These are phyloP conservation scores for Rhynchospora tenuis DNA, from an alignment of 176 grass and related monocot genomes.

Conservation along the genomic window DNA sequence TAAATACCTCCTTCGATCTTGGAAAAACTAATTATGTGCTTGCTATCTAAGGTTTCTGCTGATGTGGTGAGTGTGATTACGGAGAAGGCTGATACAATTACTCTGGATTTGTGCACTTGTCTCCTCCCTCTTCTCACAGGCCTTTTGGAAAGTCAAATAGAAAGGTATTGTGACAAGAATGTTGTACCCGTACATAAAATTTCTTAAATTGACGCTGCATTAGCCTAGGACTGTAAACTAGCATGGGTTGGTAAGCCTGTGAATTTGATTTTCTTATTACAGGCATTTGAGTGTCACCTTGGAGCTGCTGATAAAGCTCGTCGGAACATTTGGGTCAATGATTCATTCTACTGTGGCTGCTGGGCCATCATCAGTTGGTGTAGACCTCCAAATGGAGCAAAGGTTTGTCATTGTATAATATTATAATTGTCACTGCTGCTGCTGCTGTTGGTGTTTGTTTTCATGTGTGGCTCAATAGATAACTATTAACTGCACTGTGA, in stretches of 20 bases:
- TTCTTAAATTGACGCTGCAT: background rate
- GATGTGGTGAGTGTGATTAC: constrained; percentile 72
- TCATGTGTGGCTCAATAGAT: background rate
- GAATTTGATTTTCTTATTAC: constrained; percentile 17
- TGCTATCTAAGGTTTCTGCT: constrained; percentile 46
- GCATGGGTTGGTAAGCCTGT: background rate
- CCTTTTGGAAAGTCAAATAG: constrained; percentile 92
- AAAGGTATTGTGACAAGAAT: constrained; percentile 45
- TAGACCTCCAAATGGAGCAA: constrained; percentile 92
- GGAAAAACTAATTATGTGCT: constrained; percentile 14
- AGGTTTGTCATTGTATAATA: constrained; percentile 45
- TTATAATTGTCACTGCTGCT: background rate
- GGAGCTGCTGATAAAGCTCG: constrained; percentile 77
- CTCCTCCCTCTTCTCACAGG: constrained; percentile 56
- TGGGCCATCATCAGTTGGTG: constrained; percentile 74
- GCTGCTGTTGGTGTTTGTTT: background rate
- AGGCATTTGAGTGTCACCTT: constrained; percentile 70
- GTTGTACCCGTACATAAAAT: background rate
- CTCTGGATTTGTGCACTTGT: constrained; percentile 81
- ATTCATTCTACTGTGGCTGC: constrained; percentile 77
- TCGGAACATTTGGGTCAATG: constrained; percentile 75
- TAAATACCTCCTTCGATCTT: constrained; percentile 22
- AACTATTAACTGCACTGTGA: background rate
- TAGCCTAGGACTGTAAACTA: background rate
- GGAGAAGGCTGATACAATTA: constrained; percentile 75